Conservation (phyloP, 768 basidiomycete species). For the Phylloporus sp. region DNA sequence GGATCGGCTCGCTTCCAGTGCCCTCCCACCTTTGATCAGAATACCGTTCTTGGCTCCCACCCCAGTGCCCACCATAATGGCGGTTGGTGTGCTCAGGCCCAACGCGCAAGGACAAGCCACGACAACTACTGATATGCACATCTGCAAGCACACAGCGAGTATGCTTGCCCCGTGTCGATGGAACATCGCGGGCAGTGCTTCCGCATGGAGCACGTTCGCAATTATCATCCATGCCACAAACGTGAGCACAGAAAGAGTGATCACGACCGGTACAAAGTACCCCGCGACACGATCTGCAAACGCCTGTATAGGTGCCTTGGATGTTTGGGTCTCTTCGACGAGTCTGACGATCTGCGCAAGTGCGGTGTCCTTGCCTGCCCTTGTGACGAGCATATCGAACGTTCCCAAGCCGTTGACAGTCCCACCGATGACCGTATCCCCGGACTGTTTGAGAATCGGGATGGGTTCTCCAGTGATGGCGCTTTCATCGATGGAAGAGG, state of each 20-base stretch:
- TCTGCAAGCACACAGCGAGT: conserved; percentile 87
- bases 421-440: conserved; percentile 89
- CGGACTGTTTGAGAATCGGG: conserved; percentile 77
- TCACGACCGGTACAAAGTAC: conserved; percentile 90
- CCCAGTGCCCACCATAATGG: conserved; percentile 99
- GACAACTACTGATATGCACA: conserved; percentile 97
- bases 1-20: conserved; percentile 83
- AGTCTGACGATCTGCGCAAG: conserved; percentile 93
- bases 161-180: conserved; percentile 75
- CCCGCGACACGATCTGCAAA: conserved; percentile 95
- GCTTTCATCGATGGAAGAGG: conserved; percentile 90
- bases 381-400: conserved; percentile 92
- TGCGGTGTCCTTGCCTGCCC: conserved; percentile 94
- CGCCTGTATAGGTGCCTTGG: conserved; percentile 96
- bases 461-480: conserved; percentile 94
- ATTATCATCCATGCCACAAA: conserved; percentile 82
- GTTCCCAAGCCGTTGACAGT: conserved; percentile 97
- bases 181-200: conserved; percentile 78
- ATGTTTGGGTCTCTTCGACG: conserved; percentile 97
- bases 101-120: conserved; percentile 98
- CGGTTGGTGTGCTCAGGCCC: conserved; percentile 93
- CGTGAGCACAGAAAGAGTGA: conserved; percentile 74
- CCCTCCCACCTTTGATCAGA: conserved; percentile 94
- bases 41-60: conserved; percentile 97
- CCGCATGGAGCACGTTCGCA: conserved; percentile 50